These are phyloP conservation scores for Ceratocystis diversiconidia DNA, from an alignment of 2,329 filamentous ascomycete genomes.

Conservation along the genomic window DNA sequence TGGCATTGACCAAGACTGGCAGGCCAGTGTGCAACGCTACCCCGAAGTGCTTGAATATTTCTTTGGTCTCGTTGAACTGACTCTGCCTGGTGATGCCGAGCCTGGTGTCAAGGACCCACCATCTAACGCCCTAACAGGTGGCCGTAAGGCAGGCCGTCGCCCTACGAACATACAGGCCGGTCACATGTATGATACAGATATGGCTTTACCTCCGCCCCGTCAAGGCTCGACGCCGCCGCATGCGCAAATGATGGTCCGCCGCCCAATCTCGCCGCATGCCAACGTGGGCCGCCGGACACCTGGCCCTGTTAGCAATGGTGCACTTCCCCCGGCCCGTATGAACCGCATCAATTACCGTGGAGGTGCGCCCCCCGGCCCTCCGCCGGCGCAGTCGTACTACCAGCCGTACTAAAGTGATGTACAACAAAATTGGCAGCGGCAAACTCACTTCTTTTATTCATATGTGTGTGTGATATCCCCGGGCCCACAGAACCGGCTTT, in stretches of 20 bases:
- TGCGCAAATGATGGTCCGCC: constrained; percentile 24
- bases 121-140: constrained; percentile 37
- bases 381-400: constrained; percentile 1
- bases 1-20: constrained; percentile 69
- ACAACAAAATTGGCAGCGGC: background rate
- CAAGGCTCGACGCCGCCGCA: constrained; percentile 29
- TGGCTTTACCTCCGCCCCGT: constrained; percentile 21
- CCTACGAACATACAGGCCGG: constrained; percentile 27
- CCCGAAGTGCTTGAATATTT: constrained; percentile 74
- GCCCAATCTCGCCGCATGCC: constrained; percentile 26
- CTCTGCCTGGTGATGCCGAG: constrained; percentile 49
- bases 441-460: background rate
- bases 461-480: constrained; percentile 1
- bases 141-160: constrained; percentile 35
- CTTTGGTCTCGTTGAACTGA: constrained; percentile 54
- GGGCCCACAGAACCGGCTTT: constrained; percentile 9
- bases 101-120: constrained; percentile 45
- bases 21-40: constrained; percentile 58
- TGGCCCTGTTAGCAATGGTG: constrained; percentile 1
- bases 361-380: background rate
- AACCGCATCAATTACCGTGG: constrained; percentile 3
- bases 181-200: constrained; percentile 21
- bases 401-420: background rate
- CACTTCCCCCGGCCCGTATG: constrained; percentile 2
- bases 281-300: constrained; percentile 15